phyloP scores from a whole-genome alignment of 2,329 filamentous ascomycete genomes.

The Verticillium longisporum region DNA sequence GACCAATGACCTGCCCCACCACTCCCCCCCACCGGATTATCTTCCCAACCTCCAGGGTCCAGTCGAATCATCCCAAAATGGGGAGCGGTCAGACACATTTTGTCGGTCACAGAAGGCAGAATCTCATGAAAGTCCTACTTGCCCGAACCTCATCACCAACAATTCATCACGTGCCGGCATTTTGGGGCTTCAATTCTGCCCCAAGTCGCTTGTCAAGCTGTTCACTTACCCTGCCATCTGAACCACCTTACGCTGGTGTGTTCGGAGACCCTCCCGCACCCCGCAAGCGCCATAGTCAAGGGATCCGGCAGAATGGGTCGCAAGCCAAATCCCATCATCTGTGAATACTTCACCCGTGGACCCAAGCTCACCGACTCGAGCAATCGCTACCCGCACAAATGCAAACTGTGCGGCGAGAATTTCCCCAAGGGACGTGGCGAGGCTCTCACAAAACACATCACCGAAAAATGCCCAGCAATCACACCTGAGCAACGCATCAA shows the following conservation, averaged over 20 bases:
- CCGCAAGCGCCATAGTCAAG: not conserved
- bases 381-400: constrained; percentile 88
- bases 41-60: not conserved
- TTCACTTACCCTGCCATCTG: not conserved
- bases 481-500: constrained; percentile 68
- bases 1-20: not conserved
- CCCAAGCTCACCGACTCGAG: constrained; percentile 82
- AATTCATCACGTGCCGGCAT: not conserved
- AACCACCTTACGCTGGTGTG: not conserved
- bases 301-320: constrained; percentile 58
- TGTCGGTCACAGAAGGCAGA: constrained; percentile 33
- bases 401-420: constrained; percentile 79
- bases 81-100: constrained; percentile 32
- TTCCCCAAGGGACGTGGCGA: constrained; percentile 89
- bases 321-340: constrained; percentile 76
- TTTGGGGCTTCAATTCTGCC: not conserved
- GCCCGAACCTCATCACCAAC: constrained; percentile 10
- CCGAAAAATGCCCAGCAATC: constrained; percentile 80
- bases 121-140: constrained; percentile 14
- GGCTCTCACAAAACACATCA: constrained; percentile 71
- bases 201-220: not conserved
- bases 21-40: not conserved
- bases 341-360: constrained; percentile 83
- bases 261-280: not conserved
- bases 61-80: constrained; percentile 5